Evolutionary conservation across 345 rosid species (phyloP), one percentile per base, ranked within the genome.

Genomic region (Acer saccharum): DNA sequence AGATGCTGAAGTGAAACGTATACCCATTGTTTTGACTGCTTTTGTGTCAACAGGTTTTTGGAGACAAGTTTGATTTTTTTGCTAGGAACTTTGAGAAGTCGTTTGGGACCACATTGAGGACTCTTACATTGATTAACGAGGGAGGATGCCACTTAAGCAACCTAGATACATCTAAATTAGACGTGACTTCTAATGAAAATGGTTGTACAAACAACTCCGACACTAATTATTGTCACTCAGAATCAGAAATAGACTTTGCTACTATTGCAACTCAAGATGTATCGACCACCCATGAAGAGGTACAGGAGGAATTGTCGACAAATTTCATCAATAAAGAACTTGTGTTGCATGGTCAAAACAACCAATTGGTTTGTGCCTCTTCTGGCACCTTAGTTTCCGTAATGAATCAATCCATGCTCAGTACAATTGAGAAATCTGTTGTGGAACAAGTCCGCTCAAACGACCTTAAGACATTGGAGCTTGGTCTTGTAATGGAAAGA

Each of bases 21-120:
- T 79, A 70, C 71, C 69, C 65, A 76, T 68, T 76, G 67, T 75
- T 82, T 73, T 74, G 76, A 67, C 69, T 76, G 67, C 65, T 71
- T 64, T 54, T 81, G 73, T 39, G 71, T 72, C 41, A 66, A 82
- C 95, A 93, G 99, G 95, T 89, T 21, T 97, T 90, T 74, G 95
- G 98, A 27, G 74, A 90, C 78, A 88, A 89, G 80, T 88, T 84
- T 79, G 86, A 89, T 76, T 86, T 80, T 76, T 93, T 97, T 68
- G 82, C 84, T 0, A 80, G 81, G 41, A 94, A 89, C 83, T 94
- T 97, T 63, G 95, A 97, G 87, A 92, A 79, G 82, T 94, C 97
- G 69, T 96, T 96, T 57, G 85, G 90, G 61, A 90, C 93, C 86
- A 94, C 98, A 64, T 80, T 96, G 84, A 91, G 78, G 89, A 92